Evolutionary conservation across 441 rosid genomes (phyloP).

Genomic region (Erysimum cheiri): DNA sequence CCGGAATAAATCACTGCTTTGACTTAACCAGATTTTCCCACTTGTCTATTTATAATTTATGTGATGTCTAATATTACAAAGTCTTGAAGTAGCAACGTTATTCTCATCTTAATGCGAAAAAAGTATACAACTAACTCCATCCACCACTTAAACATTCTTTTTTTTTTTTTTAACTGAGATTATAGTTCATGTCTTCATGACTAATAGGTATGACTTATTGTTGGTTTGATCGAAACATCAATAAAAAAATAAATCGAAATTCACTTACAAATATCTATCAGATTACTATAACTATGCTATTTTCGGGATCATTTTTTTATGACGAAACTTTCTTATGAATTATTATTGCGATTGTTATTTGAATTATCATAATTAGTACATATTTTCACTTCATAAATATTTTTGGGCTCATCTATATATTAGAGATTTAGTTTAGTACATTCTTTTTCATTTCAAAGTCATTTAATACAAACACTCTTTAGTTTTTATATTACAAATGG

Average conservation of each 20-base stretch:
- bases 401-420: background rate
- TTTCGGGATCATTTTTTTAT: background rate
- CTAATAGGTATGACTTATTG: conserved; percentile 33
- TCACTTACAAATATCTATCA: background rate
- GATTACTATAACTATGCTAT: background rate
- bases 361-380: background rate
- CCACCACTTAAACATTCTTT: conserved; percentile 38
- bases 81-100: conserved; percentile 5
- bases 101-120: conserved; percentile 36
- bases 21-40: conserved; percentile 9
- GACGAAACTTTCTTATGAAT: background rate
- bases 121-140: conserved; percentile 44
- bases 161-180: background rate
- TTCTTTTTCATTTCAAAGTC: too few relatives aligned
- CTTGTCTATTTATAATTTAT: conserved; percentile 1
- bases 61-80: conserved; percentile 17
- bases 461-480: too few relatives aligned
- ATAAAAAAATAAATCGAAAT: background rate
- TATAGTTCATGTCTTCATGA: conserved; percentile 16
- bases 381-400: background rate
- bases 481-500: background rate
- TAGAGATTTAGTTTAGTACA: too few relatives aligned
- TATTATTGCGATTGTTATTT: background rate
- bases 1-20: conserved; percentile 22
- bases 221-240: conserved; percentile 7